A percentile compares a stretch with the other conserved stretches of the same genome.
phyloP scores from a whole-genome alignment of 257 asterid genomes.

The Solanum etuberosum region DNA sequence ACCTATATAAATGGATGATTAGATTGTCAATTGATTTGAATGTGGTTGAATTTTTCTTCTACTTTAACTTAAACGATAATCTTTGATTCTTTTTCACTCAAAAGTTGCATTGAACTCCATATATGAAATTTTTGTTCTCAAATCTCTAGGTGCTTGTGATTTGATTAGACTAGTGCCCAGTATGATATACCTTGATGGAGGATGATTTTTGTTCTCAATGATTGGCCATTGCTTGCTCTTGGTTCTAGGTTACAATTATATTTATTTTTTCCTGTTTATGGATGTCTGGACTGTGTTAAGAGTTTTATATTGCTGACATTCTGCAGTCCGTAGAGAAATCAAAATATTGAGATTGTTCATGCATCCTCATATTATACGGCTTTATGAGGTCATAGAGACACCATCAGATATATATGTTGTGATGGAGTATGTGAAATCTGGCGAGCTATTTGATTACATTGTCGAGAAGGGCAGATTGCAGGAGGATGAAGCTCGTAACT shows the following conservation, averaged over 20 bases:
- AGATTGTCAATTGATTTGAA: background rate
- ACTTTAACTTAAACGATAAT: background rate
- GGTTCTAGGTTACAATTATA: background rate
- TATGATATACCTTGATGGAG: background rate
- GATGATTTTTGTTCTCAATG: background rate
- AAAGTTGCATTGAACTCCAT: background rate
- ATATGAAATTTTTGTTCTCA: background rate
- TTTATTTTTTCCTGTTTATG: background rate
- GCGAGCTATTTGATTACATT: conserved; percentile 96
- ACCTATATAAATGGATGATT: background rate
- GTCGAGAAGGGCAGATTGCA: conserved; percentile 92
- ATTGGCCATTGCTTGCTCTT: background rate
- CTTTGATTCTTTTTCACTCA: background rate
- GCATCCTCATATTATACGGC: conserved; percentile 97
- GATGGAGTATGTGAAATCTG: conserved; percentile 83
- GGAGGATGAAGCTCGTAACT: conserved; percentile 78
- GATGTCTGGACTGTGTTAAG: background rate
- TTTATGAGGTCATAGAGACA: conserved; percentile 92
- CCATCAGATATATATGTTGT: conserved; percentile 73
- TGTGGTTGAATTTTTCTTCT: background rate
- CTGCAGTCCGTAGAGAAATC: conserved; percentile 88
- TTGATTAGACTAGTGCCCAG: background rate
- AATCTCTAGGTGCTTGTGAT: background rate
- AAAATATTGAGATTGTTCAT: conserved; percentile 83
- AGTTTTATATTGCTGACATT: background rate